Percentiles rank a stretch among this genome's conserved stretches.
These are phyloP conservation scores for Botrytis sinoallii DNA, from an alignment of 2,329 filamentous ascomycete genomes.

Conservation along the genomic window DNA sequence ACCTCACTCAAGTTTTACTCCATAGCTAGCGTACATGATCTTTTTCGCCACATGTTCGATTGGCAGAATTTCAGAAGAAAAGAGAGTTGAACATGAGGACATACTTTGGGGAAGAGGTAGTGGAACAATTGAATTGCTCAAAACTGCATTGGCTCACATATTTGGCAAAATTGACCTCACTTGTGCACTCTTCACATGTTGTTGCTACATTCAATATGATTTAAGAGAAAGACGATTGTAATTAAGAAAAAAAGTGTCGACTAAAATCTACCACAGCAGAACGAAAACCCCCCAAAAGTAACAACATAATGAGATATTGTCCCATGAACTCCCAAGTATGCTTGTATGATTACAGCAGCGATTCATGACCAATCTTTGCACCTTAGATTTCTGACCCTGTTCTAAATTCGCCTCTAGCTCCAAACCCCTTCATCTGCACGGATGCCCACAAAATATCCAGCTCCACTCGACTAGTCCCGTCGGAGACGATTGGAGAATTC, in stretches of 20 bases:
- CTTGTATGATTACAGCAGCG: slow-evolving; percentile 20
- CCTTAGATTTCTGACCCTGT: background rate
- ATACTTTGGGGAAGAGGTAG: background rate
- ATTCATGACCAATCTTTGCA: slow-evolving; percentile 12
- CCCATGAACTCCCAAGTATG: slow-evolving; percentile 20
- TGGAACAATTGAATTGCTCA: background rate
- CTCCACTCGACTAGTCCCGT: slow-evolving; percentile 12
- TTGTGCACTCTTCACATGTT: background rate
- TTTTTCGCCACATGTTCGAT: background rate
- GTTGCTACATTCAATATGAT: background rate
- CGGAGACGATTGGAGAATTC: slow-evolving; percentile 13
- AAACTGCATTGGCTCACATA: background rate
- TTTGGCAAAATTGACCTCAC: background rate
- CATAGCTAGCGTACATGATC: background rate
- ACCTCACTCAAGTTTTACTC: slow-evolving; percentile 7
- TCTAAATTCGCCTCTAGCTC: slow-evolving; percentile 6
- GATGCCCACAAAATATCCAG: slow-evolving; percentile 12
- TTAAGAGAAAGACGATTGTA: background rate
- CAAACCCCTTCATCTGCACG: slow-evolving; percentile 9
- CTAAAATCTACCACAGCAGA: slow-evolving; percentile 20
- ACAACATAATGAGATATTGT: slow-evolving; percentile 15
- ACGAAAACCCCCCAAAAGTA: slow-evolving; percentile 15
- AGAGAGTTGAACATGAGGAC: background rate
- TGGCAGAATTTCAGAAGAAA: background rate
- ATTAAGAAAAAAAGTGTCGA: slow-evolving; percentile 17